Evolutionary conservation across 1,284 basidiomycete species (phyloP).

Genomic region (Grifola frondosa): DNA sequence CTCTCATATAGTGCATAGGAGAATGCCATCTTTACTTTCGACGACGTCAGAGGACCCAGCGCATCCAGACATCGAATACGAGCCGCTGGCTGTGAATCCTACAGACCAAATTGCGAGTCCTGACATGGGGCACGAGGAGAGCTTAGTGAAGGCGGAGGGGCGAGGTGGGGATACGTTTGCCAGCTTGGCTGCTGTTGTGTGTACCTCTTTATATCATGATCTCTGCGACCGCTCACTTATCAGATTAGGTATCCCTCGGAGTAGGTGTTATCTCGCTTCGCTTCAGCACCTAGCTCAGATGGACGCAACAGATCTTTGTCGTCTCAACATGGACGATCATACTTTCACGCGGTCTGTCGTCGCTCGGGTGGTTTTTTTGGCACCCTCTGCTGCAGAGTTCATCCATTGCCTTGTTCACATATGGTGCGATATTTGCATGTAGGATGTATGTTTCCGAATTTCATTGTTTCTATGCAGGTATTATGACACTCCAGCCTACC

Average conservation of each 20-base stretch:
- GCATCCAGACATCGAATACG: conserved; percentile 15
- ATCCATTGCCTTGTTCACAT: conserved; percentile 54
- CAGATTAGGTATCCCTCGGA: conserved; percentile 22
- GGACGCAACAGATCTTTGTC: conserved; percentile 51
- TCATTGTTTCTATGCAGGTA: conserved; percentile 43
- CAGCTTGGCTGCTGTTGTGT: conserved; percentile 40
- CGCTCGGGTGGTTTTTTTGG: conserved; percentile 59
- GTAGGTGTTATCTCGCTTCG: conserved; percentile 21
- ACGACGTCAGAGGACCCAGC: conserved; percentile 5
- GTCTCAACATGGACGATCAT: conserved; percentile 54
- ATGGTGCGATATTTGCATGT: no score
- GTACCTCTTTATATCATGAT: conserved; percentile 16
- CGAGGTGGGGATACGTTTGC: conserved; percentile 42
- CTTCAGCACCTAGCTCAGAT: no score
- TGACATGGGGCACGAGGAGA: conserved; percentile 39
- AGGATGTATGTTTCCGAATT: not conserved
- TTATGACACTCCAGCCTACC: conserved; percentile 75
- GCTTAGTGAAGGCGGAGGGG: conserved; percentile 37
- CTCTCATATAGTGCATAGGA: conserved; percentile 1
- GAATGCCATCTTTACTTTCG: conserved; percentile 6
- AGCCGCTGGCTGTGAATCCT: conserved; percentile 17
- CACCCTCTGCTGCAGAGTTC: conserved; percentile 64
- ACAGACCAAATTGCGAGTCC: not conserved
- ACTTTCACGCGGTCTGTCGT: conserved; percentile 46
- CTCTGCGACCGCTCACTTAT: not conserved